Evolutionary conservation across 2,329 filamentous ascomycete genomes (phyloP), one percentile per base, ranked within the genome.

Genomic region (Paecilomyces fulvus): DNA sequence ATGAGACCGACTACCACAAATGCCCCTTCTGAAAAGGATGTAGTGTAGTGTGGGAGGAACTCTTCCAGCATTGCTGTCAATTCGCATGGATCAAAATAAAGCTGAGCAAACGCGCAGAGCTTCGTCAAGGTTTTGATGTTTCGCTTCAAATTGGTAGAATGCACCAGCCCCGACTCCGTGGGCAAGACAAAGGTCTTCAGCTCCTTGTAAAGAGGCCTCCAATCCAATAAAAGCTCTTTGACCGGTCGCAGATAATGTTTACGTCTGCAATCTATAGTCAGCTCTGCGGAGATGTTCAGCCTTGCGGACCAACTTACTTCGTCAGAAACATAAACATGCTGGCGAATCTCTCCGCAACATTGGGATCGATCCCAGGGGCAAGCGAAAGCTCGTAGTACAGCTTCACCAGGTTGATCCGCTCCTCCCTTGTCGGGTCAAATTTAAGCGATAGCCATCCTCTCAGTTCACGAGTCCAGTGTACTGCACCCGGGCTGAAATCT

Each of bases 401-500:
- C 75, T 87, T 89, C 30, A 94, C 89, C 30, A 99, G 83, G 72
- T 84, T 90, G 52, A 91, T 85, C 57, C 95, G 83, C 63, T 92
- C 85, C 69, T 88, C 86, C 65, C 89, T 85, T 51, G 90, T 90
- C 70, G 96, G 90, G 75, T 99, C 92, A 70, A 99, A 99, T 79
- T 99, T 99, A 73, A 99, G 84, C 55, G 88, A 89, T 63, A 99
- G 80, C 94, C 95, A 99, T 73, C 88, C 90, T 69, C 92, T 85
- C 51, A 99, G 86, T 81, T 99, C 94, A 63, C 92, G 86, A 14
- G 94, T 96, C 94, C 94, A 99, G 74, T 99, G 92, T 59, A 96
- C 80, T 28, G 92, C 94, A 31, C 94, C 94, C 0, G 92, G 90
- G 23, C 88, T 87, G 73, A 97, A 97, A 73, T 99, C 94, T 62